Evolutionary conservation across 129 eudicot genomes (phyloP), one percentile per base, ranked within the genome.

Genomic region (Gnaphalium uliginosum): DNA sequence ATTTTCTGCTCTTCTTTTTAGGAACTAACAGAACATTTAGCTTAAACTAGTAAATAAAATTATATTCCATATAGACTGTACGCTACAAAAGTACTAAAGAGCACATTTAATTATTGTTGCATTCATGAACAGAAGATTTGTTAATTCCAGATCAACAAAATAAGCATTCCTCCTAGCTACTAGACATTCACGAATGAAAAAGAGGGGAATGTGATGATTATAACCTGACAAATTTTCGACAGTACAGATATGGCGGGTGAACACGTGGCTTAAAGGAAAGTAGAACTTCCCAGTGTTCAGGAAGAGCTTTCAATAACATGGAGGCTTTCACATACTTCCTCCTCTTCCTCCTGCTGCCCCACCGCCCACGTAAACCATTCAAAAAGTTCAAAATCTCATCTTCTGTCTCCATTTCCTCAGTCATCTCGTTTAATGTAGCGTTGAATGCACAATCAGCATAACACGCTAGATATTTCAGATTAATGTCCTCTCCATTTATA

Each of bases 311-410:
- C 68, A 39, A 19, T 22, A 79, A 73, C 25, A 18, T 2, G 8
- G 27, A 21, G 10, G 83, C 74, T 2, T 65, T 68, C 0, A 79
- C 78, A 14, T 72, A 79, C 78, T 41, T 79, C 78, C 83, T 57
- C 69, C 78, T 74, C 57, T 21, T 79, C 51, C 73, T 23, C 1
- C 5, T 14, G 48, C 78, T 79, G 9, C 82, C 73, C 83, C 78
- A 72, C 5, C 73, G 50, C 62, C 83, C 78, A 13, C 73, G 61
- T 66, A 79, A 79, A 72, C 61, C 62, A 1, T 15, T 19, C 10
- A 72, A 25, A 79, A 79, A 72, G 69, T 60, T 78, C 54, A 79
- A 9, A 79, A 72, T 35, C 3, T 72, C 74, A 65, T 39, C 78
- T 66, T 72, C 78, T 21, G 51, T 29, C 17, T 24, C 59, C 83